Evolutionary conservation across 495 filamentous ascomycete genomes (phyloP).

Genomic region (Aspergillus steynii): DNA sequence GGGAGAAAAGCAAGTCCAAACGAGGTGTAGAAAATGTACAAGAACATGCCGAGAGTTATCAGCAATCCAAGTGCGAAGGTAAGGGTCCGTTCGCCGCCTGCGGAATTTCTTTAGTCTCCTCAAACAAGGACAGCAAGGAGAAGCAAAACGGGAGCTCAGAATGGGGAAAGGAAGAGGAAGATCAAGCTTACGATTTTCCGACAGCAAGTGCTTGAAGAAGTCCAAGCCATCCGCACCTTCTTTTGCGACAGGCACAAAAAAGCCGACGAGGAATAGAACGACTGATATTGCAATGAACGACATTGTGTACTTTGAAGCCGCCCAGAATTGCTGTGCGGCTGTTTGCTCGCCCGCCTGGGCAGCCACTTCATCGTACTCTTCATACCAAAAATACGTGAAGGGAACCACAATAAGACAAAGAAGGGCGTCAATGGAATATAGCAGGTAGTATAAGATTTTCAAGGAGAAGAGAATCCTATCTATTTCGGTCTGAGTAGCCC

Average conservation of each 20-base stretch:
- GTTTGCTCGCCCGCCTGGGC: constrained; percentile 74
- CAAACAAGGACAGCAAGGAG: not conserved
- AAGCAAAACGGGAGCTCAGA: not conserved
- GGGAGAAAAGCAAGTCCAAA: constrained; percentile 87
- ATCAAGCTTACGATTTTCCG: constrained; percentile 68
- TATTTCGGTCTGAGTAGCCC: constrained; percentile 80
- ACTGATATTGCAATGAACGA: constrained; percentile 77
- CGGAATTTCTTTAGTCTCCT: not conserved
- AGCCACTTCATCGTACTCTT: constrained; percentile 90
- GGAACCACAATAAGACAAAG: constrained; percentile 90
- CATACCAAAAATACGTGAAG: constrained; percentile 97
- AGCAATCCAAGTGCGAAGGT: constrained; percentile 85
- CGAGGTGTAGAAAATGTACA: constrained; percentile 87
- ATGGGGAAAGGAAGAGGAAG: not conserved
- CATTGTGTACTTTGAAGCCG: constrained; percentile 86
- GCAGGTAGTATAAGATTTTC: constrained; percentile 85
- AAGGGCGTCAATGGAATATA: constrained; percentile 89
- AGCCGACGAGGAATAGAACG: constrained; percentile 86
- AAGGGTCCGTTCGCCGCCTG: constrained; percentile 86
- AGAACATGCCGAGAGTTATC: constrained; percentile 77
- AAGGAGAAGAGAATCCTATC: constrained; percentile 74
- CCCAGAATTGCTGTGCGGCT: constrained; percentile 67
- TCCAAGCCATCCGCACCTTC: constrained; percentile 71
- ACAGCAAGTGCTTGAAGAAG: constrained; percentile 82
- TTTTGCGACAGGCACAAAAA: constrained; percentile 81